Conservation (phyloP, 78 protist species). For the Cavenderia fasciculata region DNA sequence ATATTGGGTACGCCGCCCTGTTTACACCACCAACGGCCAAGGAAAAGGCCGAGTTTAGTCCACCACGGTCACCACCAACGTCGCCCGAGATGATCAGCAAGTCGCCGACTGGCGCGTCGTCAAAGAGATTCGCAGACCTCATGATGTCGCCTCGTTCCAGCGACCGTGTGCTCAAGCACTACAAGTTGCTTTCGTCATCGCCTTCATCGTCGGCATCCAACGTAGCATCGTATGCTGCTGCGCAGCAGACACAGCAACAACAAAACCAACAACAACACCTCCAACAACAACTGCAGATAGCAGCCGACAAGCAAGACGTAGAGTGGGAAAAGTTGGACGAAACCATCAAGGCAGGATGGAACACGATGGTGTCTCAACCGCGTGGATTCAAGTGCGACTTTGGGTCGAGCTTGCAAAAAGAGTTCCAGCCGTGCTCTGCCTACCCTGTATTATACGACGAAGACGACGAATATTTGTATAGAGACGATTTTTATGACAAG, state of each 20-base stretch:
- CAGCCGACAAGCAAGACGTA: background rate
- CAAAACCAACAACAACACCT: background rate
- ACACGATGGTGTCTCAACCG: background rate
- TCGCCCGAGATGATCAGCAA: conserved; percentile 32
- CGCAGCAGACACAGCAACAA: background rate
- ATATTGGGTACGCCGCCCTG: too few species aligned
- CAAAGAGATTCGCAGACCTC: background rate
- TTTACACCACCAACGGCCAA: too few species aligned
- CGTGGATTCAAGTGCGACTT: conserved; percentile 55
- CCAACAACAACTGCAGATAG: background rate
- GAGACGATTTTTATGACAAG: conserved; percentile 6
- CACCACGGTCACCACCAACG: conserved; percentile 66
- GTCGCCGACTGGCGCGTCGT: background rate
- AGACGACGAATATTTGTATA: conserved; percentile 32
- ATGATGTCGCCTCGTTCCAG: background rate
- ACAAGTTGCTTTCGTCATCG: conserved; percentile 29
- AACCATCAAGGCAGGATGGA: background rate
- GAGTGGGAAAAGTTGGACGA: conserved; percentile 47
- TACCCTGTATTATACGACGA: conserved; percentile 13
- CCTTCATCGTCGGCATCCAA: conserved; percentile 28
- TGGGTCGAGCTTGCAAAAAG: background rate
- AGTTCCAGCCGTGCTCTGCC: too few species aligned
- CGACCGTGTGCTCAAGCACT: conserved; percentile 14
- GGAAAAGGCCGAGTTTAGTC: too few species aligned
- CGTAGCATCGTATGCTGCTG: background rate